These are phyloP conservation scores for Brassica incana DNA, from an alignment of 345 rosid species.

Conservation along the genomic window DNA sequence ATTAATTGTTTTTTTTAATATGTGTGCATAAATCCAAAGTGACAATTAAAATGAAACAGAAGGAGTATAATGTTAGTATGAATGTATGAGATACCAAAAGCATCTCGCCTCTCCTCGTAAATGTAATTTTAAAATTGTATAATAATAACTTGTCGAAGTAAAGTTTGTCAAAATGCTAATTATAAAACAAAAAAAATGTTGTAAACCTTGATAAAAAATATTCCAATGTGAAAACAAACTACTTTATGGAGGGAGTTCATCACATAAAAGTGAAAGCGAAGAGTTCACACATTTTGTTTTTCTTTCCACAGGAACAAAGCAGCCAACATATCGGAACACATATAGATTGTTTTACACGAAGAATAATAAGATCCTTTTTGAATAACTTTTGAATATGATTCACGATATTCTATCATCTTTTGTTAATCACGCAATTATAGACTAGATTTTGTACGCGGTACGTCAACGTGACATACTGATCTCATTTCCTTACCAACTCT, in stretches of 20 bases:
- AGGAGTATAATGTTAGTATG: background rate
- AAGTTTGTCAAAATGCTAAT: background rate
- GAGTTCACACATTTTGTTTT: slow-evolving; percentile 14
- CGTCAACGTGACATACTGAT: slow-evolving; percentile 9
- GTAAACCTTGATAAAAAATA: background rate
- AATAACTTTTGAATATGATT: background rate
- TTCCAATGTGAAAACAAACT: background rate
- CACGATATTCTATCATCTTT: background rate
- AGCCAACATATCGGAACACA: background rate
- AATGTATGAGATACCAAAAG: background rate
- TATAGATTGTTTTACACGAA: background rate
- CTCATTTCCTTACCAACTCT: slow-evolving; percentile 5
- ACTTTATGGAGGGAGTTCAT: background rate
- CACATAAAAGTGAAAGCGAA: background rate
- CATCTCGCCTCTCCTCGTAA: background rate
- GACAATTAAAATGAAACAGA: too few relatives aligned
- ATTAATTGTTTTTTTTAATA: too few relatives aligned
- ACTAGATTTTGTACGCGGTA: background rate
- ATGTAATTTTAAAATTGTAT: background rate
- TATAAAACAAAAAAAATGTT: background rate
- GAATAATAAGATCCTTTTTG: background rate
- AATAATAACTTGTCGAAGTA: background rate
- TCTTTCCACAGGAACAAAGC: background rate
- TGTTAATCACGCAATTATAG: background rate
- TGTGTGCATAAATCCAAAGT: too few relatives aligned